Conservation (phyloP, 2,329 filamentous ascomycete species). For the Ceratocystis papillata region DNA sequence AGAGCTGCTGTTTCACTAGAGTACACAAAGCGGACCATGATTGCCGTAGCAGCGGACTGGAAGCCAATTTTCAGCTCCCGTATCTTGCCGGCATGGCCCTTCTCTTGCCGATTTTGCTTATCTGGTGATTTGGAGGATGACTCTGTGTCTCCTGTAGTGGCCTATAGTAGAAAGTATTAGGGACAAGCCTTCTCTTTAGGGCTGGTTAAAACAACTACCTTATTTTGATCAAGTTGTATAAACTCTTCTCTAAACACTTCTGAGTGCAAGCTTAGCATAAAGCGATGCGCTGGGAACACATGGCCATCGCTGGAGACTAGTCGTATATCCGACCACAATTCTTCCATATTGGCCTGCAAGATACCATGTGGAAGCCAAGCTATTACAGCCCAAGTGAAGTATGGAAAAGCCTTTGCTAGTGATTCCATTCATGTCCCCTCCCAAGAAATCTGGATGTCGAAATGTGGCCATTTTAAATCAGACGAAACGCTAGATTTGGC, state of each 20-base stretch:
- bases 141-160: not conserved
- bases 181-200: not conserved
- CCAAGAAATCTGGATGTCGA: too few species aligned
- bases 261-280: not conserved
- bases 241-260: not conserved
- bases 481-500: not conserved
- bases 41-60: not conserved
- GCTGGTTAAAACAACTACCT: not conserved
- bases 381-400: too few species aligned
- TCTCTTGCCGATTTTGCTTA: not conserved
- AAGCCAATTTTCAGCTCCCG: not conserved
- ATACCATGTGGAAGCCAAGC: too few species aligned
- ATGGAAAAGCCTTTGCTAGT: too few species aligned
- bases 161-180: not conserved
- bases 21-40: not conserved
- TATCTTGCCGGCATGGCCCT: not conserved
- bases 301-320: not conserved
- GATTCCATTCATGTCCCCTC: too few species aligned
- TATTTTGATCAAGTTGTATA: not conserved
- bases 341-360: not conserved
- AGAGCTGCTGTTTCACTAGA: not conserved
- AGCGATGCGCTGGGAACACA: constrained; percentile 3
- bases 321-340: not conserved
- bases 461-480: not conserved
- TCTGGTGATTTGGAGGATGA: not conserved